Conservation (phyloP, 441 rosid genomes). For the Eruca vesicaria region DNA sequence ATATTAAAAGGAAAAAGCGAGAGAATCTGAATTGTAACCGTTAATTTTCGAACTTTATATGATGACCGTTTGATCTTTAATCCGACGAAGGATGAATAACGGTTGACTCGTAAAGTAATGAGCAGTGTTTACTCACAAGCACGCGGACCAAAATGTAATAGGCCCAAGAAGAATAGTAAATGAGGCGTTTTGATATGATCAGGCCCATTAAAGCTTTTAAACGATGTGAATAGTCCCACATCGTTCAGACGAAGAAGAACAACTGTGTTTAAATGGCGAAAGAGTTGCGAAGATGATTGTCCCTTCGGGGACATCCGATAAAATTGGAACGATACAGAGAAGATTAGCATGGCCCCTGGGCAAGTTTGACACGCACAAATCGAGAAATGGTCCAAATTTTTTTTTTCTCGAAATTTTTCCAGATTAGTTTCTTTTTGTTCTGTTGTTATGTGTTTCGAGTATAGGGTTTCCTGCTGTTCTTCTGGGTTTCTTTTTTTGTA, state of each 20-base stretch:
- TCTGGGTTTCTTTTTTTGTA: no score
- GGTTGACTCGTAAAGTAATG: constrained; percentile 30
- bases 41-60: not conserved
- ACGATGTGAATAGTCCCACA: no score
- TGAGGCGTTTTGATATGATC: no score
- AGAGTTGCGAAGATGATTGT: not conserved
- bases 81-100: constrained; percentile 6
- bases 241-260: no score
- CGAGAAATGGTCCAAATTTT: constrained; percentile 44
- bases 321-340: constrained; percentile 78
- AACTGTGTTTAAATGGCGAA: not conserved
- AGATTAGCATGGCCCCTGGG: constrained; percentile 73
- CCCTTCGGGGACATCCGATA: constrained; percentile 39
- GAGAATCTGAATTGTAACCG: constrained; percentile 31
- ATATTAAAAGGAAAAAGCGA: not conserved
- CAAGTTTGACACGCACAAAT: constrained; percentile 74
- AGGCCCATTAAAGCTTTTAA: no score
- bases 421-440: no score
- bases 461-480: no score
- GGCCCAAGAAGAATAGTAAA: no score
- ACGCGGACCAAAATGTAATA: no score
- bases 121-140: no score
- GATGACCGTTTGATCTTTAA: constrained; percentile 28
- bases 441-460: no score
- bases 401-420: no score